Conservation (phyloP, 176 grass and related monocot species). For the Carex pumila region DNA sequence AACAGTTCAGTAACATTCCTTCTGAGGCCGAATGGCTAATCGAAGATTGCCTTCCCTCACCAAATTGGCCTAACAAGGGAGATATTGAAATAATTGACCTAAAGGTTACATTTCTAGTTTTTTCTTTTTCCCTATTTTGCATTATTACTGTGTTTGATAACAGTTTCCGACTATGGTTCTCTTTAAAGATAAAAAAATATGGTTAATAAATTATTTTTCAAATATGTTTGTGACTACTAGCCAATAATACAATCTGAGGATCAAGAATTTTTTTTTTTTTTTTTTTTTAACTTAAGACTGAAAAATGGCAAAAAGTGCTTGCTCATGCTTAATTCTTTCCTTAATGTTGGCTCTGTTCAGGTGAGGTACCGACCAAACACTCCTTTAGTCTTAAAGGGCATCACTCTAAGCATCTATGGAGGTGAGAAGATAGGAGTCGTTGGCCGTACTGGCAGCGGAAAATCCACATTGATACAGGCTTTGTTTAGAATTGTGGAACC, state of each 20-base stretch:
- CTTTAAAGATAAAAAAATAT: background rate
- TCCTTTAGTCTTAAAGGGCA: constrained; percentile 88
- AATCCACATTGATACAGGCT: constrained; percentile 94
- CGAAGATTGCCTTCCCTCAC: constrained; percentile 47
- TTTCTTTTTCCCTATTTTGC: background rate
- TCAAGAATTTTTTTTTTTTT: background rate
- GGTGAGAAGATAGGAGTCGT: constrained; percentile 94
- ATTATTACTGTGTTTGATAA: background rate
- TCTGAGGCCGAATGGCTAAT: constrained; percentile 77
- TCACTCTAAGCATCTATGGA: constrained; percentile 58
- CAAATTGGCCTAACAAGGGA: constrained; percentile 77
- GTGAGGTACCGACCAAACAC: constrained; percentile 77
- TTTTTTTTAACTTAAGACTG: background rate
- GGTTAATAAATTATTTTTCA: background rate
- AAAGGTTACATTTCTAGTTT: constrained; percentile 37
- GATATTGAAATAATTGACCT: constrained; percentile 70
- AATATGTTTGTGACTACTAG: background rate
- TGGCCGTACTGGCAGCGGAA: constrained; percentile 88
- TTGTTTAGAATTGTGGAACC: constrained; percentile 97
- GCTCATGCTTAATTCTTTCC: background rate
- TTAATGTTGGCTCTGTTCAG: constrained; percentile 22
- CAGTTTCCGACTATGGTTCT: background rate
- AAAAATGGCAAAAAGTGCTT: background rate
- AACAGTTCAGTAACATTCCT: constrained; percentile 85
- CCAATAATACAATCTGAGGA: background rate